phyloP scores from a whole-genome alignment of 345 rosid genomes.

The Melastoma malabathricum region DNA sequence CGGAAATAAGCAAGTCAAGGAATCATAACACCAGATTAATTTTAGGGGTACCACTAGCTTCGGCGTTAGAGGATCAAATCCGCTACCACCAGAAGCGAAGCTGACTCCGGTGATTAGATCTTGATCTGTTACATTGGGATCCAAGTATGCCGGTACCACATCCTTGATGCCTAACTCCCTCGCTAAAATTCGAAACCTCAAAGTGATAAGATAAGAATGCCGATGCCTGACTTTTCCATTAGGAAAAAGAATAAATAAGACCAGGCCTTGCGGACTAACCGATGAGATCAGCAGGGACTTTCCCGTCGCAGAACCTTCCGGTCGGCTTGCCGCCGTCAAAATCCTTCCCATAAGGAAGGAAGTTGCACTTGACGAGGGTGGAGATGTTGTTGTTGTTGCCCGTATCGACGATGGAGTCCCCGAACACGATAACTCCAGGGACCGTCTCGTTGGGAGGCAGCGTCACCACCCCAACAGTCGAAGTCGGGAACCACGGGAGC shows the following conservation, averaged over 20 bases:
- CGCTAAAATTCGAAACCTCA: constrained; percentile 20
- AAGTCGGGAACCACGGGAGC: not conserved
- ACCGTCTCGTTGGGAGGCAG: constrained; percentile 19
- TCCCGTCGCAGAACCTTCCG: constrained; percentile 71
- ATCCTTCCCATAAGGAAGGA: constrained; percentile 59
- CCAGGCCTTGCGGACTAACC: constrained; percentile 16
- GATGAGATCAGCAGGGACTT: constrained; percentile 53
- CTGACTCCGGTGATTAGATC: constrained; percentile 65
- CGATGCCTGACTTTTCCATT: not conserved
- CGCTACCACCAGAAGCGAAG: constrained; percentile 74
- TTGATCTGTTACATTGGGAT: constrained; percentile 24
- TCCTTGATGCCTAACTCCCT: constrained; percentile 52
- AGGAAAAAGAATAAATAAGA: not conserved
- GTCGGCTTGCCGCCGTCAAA: constrained; percentile 47
- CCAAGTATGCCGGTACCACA: constrained; percentile 49
- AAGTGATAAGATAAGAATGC: not conserved
- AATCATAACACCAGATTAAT: not conserved
- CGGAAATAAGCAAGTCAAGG: not conserved
- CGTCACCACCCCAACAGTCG: constrained; percentile 3
- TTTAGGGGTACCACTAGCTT: constrained; percentile 23
- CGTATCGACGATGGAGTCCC: constrained; percentile 74
- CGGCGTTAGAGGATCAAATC: constrained; percentile 61
- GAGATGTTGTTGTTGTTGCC: constrained; percentile 59
- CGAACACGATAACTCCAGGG: constrained; percentile 55
- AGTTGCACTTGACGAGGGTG: constrained; percentile 42